phyloP scores from a whole-genome alignment of 129 eudicot genomes.

The Flaveria linearis region DNA sequence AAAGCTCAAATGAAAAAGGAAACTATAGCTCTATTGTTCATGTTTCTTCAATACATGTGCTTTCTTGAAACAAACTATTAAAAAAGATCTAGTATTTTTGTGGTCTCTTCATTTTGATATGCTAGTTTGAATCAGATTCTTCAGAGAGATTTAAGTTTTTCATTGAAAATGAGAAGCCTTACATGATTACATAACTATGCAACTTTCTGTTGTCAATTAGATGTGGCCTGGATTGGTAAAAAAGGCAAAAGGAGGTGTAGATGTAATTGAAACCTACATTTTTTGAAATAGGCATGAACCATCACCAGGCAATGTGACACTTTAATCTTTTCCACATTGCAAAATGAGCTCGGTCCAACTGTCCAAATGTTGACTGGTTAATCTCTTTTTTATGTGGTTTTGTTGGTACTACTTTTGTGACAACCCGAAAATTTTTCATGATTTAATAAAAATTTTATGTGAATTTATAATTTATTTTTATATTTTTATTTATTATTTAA shows the following conservation, averaged over 20 bases:
- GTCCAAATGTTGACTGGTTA: slow-evolving; percentile 2
- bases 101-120: neutral
- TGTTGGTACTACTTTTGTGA: slow-evolving; percentile 68
- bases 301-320: slow-evolving; percentile 73
- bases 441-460: no score
- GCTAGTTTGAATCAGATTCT: neutral
- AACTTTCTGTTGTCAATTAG: slow-evolving; percentile 37
- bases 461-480: no score
- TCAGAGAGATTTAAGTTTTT: neutral
- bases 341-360: neutral
- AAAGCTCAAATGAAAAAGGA: neutral
- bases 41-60: neutral
- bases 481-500: no score
- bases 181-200: neutral
- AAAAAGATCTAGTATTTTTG: neutral
- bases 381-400: slow-evolving; percentile 10
- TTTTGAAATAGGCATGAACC: slow-evolving; percentile 99
- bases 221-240: slow-evolving; percentile 98
- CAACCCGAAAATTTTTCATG: no score
- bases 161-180: neutral
- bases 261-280: slow-evolving; percentile 88
- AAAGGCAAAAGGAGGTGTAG: slow-evolving; percentile 87
- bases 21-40: neutral
- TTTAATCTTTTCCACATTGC: neutral
- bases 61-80: neutral